Conservation (phyloP, 2,329 filamentous ascomycete species). For the Delphinella strobiligena region DNA sequence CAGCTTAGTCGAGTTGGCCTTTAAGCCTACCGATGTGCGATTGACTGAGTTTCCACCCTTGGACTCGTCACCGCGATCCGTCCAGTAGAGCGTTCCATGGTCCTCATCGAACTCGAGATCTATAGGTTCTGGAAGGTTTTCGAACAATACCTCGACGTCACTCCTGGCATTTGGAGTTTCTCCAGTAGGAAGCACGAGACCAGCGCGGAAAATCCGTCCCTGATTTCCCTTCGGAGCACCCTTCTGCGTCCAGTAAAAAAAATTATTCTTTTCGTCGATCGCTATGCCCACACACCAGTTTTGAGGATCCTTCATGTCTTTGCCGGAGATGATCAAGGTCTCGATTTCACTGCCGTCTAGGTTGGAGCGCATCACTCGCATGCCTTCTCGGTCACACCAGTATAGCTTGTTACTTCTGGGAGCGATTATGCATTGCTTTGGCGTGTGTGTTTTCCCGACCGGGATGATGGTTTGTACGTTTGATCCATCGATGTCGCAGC, state of each 20-base stretch:
- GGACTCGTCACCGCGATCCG: conserved; percentile 41
- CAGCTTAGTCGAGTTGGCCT: conserved; percentile 1
- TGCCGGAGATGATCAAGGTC: conserved; percentile 26
- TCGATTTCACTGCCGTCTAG: conserved; percentile 23
- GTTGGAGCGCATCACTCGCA: conserved; percentile 22
- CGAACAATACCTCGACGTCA: conserved; percentile 32
- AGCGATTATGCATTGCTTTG: conserved; percentile 28
- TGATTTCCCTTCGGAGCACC: conserved; percentile 38
- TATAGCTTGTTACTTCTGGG: conserved; percentile 21
- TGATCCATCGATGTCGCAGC: conserved; percentile 28
- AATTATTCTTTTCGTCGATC: conserved; percentile 28
- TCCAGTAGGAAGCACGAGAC: conserved; percentile 26
- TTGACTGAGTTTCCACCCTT: conserved; percentile 45
- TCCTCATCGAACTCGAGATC: conserved; percentile 44
- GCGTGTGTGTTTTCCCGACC: conserved; percentile 35
- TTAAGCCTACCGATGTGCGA: conserved; percentile 7
- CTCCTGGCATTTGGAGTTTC: conserved; percentile 22
- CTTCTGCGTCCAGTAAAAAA: conserved; percentile 51
- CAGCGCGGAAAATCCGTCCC: conserved; percentile 43
- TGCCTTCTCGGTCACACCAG: conserved; percentile 32
- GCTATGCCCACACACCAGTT: conserved; percentile 47
- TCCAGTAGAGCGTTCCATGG: conserved; percentile 43
- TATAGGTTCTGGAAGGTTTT: conserved; percentile 42
- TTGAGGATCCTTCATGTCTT: conserved; percentile 23
- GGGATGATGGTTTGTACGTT: conserved; percentile 33